phyloP scores from a whole-genome alignment of 495 filamentous ascomycete genomes.

The Bombardia bombarda region DNA sequence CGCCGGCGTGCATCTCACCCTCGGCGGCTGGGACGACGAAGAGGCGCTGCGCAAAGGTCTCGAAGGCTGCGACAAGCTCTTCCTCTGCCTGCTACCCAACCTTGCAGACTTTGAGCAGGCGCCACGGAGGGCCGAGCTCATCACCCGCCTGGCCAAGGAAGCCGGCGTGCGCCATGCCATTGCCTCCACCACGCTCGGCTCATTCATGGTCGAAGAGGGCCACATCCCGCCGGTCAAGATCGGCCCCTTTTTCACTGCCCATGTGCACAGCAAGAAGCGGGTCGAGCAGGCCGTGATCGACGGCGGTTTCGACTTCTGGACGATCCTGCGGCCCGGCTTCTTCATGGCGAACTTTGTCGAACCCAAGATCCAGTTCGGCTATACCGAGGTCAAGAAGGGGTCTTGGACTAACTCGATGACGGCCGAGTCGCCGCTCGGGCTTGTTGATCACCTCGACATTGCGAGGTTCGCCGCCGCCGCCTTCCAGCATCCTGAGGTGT shows the following conservation, averaged over 20 bases:
- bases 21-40: conserved; percentile 35
- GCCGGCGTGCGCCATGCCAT: neutral
- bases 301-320: conserved; percentile 33
- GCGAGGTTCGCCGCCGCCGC: neutral
- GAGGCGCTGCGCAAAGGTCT: conserved; percentile 26
- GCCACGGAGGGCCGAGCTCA: conserved; percentile 37
- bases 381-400: neutral
- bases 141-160: neutral
- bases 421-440: neutral
- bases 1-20: conserved; percentile 30
- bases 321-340: conserved; percentile 39
- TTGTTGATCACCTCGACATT: neutral
- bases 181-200: conserved; percentile 6
- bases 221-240: no score
- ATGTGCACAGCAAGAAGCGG: conserved; percentile 20
- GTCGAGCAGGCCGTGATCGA: conserved; percentile 31
- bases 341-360: conserved; percentile 41
- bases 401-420: neutral
- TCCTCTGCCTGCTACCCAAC: conserved; percentile 38
- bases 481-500: neutral
- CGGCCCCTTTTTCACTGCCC: conserved; percentile 13
- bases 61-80: conserved; percentile 35
- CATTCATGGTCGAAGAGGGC: no score
- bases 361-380: conserved; percentile 12
- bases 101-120: conserved; percentile 43